These are phyloP conservation scores for Asclepias syriaca DNA, from an alignment of 257 asterid species.

Conservation along the genomic window DNA sequence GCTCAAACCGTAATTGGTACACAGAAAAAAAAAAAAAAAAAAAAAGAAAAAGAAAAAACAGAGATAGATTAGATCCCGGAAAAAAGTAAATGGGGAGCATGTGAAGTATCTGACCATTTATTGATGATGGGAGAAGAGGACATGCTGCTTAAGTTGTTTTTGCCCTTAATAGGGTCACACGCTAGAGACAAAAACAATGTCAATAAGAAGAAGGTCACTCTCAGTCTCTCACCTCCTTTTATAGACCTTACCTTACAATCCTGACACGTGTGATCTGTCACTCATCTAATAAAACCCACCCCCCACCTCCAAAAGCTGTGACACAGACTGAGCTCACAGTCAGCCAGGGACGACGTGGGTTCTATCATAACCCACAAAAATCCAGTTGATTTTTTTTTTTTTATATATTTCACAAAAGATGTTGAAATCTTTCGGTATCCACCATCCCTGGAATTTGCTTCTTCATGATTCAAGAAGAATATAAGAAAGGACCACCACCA, in stretches of 20 bases:
- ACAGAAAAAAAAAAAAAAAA: no score
- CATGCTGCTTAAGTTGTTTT: background rate
- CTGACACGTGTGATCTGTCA: conserved; percentile 4
- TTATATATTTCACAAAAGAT: background rate
- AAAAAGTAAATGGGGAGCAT: conserved; percentile 2
- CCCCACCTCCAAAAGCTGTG: background rate
- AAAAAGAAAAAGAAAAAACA: no score
- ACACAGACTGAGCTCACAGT: conserved; percentile 1
- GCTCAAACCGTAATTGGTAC: no score
- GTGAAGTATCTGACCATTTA: background rate
- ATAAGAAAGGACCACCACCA: background rate
- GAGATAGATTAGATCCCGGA: no score
- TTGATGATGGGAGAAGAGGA: background rate
- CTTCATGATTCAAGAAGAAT: background rate
- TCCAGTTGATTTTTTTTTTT: background rate
- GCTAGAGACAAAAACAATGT: background rate
- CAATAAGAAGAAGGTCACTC: background rate
- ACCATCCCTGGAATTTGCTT: background rate
- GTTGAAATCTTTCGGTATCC: background rate
- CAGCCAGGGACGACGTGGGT: background rate
- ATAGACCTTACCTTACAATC: background rate
- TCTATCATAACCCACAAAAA: background rate
- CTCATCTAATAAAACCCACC: background rate
- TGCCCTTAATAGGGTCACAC: background rate
- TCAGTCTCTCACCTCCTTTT: background rate